Conservation (phyloP, 1,139 yeast species). For the Citeromyces siamensis region DNA sequence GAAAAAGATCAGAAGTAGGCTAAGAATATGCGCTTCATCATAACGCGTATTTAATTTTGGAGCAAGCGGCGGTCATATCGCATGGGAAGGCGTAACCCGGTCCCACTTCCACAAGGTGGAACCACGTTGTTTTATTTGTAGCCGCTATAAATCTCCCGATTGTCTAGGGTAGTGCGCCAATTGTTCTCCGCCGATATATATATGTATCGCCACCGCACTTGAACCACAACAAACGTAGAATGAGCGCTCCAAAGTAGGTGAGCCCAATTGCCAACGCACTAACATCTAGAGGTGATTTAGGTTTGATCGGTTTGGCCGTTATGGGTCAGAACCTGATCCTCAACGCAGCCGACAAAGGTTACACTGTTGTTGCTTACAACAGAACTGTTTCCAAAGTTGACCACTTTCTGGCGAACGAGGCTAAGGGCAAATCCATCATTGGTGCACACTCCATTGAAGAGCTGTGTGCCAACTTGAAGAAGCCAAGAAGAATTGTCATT, state of each 20-base stretch:
- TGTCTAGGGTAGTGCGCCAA: neutral
- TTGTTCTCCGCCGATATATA: neutral
- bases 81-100: conserved; percentile 1
- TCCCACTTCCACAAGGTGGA: neutral
- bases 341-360: conserved; percentile 97
- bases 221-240: neutral
- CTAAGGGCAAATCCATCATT: conserved; percentile 89
- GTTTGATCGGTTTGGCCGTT: conserved; percentile 98
- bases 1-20: too few relatives aligned
- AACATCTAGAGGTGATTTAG: conserved; percentile 74
- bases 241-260: conserved; percentile 3
- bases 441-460: conserved; percentile 94
- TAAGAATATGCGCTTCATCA: too few relatives aligned
- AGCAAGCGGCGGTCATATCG: conserved; percentile 4
- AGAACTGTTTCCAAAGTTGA: conserved; percentile 95
- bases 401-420: conserved; percentile 85
- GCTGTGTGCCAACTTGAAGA: conserved; percentile 78
- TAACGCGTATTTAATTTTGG: too few relatives aligned
- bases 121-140: too few relatives aligned
- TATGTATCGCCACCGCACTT: neutral
- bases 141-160: too few relatives aligned
- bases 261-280: neutral
- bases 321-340: conserved; percentile 99
- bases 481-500: conserved; percentile 91
- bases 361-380: conserved; percentile 96